These are phyloP conservation scores for Uromyces viciae-fabae DNA, from an alignment of 1,284 basidiomycete species.

Conservation along the genomic window DNA sequence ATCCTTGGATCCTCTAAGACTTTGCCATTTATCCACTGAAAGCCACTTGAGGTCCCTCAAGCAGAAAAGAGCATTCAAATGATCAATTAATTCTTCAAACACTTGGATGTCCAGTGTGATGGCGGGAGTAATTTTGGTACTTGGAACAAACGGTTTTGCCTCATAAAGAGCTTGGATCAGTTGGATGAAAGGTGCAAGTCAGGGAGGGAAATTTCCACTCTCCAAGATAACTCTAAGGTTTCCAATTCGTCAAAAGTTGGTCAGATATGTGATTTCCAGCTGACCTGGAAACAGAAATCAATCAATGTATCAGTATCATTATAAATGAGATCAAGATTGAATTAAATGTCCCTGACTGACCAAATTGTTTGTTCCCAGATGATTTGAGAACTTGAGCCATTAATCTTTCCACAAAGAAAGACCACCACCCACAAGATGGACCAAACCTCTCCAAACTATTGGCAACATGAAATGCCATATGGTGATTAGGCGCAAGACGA, in stretches of 20 bases:
- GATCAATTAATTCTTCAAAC: no score
- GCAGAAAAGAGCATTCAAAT: no score
- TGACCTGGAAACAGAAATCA: background rate
- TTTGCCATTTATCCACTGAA: no score
- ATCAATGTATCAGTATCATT: background rate
- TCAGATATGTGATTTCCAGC: background rate
- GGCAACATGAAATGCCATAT: background rate
- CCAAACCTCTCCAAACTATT: background rate
- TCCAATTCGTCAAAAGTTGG: background rate
- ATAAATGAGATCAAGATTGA: background rate
- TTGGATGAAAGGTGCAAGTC: background rate
- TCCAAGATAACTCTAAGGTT: background rate
- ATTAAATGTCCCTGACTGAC: background rate
- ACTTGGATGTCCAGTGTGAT: no score
- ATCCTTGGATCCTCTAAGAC: no score
- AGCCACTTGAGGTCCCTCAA: no score
- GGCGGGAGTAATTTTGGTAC: no score
- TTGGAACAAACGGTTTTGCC: background rate
- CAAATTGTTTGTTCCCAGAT: background rate
- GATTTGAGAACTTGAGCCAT: background rate
- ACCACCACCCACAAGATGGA: background rate
- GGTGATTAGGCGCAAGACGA: slow-evolving; percentile 2
- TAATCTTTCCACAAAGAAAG: background rate
- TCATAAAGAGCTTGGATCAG: background rate
- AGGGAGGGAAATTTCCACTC: background rate